These are phyloP conservation scores for Corymbia calophylla DNA, from an alignment of 441 rosid genomes.

Conservation along the genomic window DNA sequence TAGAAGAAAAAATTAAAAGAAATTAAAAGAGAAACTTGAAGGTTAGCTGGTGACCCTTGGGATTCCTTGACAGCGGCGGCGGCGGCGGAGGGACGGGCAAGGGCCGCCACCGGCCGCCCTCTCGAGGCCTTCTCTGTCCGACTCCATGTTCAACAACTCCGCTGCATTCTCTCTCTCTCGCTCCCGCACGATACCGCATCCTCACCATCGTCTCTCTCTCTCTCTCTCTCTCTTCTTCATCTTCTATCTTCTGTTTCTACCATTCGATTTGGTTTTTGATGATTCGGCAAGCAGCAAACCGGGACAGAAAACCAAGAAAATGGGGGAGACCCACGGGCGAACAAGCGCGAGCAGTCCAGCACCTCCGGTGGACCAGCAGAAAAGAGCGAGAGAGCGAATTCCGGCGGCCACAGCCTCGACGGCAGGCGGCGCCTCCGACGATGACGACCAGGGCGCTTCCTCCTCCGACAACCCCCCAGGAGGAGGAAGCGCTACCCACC, in stretches of 20 bases:
- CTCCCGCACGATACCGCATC: not conserved
- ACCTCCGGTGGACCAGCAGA: slow-evolving; percentile 38
- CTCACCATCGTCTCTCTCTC: not conserved
- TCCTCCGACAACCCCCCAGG: not conserved
- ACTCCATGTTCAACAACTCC: slow-evolving; percentile 4
- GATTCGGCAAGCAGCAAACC: slow-evolving; percentile 47
- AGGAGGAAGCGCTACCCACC: slow-evolving; percentile 65
- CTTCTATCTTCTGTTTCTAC: not conserved
- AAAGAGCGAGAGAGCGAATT: slow-evolving; percentile 38
- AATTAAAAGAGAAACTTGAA: not conserved
- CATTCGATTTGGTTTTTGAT: not conserved
- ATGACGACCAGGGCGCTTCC: not conserved
- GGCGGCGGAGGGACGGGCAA: slow-evolving; percentile 22
- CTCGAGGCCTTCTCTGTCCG: slow-evolving; percentile 28
- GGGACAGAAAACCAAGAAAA: slow-evolving; percentile 43
- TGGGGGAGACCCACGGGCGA: slow-evolving; percentile 47
- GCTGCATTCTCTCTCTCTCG: not conserved
- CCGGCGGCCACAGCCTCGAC: slow-evolving; percentile 79
- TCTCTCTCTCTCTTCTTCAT: not conserved
- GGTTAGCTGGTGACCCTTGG: slow-evolving; percentile 10
- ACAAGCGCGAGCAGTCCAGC: not conserved
- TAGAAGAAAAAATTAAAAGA: not conserved
- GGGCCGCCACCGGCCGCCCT: slow-evolving; percentile 39
- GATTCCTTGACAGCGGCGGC: slow-evolving; percentile 62
- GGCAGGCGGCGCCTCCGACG: slow-evolving; percentile 11